phyloP scores from a whole-genome alignment of 768 basidiomycete genomes.

The Amanita rubescens region DNA sequence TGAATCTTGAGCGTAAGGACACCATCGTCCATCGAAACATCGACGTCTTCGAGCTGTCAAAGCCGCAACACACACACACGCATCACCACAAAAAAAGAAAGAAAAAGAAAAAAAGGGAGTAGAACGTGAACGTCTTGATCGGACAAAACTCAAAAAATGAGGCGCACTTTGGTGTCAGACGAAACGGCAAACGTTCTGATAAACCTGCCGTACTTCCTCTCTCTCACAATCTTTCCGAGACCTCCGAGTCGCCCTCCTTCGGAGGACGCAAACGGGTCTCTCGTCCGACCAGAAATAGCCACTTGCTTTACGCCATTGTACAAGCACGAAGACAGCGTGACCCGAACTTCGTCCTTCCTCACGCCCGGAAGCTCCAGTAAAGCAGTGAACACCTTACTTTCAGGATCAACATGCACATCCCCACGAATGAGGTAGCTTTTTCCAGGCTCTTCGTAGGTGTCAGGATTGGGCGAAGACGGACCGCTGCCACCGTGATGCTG shows the following conservation, averaged over 20 bases:
- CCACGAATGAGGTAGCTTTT: conserved; percentile 45
- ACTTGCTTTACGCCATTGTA: conserved; percentile 60
- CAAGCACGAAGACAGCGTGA: conserved; percentile 52
- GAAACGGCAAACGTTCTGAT: conserved; percentile 47
- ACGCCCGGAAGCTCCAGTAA: conserved; percentile 68
- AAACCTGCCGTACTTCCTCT: conserved; percentile 48
- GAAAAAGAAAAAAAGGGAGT: conserved; percentile 8
- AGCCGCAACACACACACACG: conserved; percentile 27
- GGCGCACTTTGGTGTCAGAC: conserved; percentile 45
- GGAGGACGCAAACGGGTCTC: conserved; percentile 30
- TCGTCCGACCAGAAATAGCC: conserved; percentile 41
- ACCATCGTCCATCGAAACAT: conserved; percentile 51
- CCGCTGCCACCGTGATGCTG: conserved; percentile 12
- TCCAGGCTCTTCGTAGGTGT: not conserved
- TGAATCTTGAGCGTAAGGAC: conserved; percentile 47
- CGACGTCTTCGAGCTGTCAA: conserved; percentile 45
- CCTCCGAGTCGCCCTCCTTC: conserved; percentile 19
- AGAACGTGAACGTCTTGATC: conserved; percentile 3
- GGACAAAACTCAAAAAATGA: conserved; percentile 10
- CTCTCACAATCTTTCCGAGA: conserved; percentile 30
- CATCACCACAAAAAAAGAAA: conserved; percentile 4
- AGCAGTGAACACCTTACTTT: conserved; percentile 44
- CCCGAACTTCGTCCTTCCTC: conserved; percentile 45
- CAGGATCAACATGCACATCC: conserved; percentile 51
- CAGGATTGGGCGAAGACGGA: conserved; percentile 13